Conservation (phyloP, 1,284 basidiomycete genomes). For the Rhodotorula glutinis region DNA sequence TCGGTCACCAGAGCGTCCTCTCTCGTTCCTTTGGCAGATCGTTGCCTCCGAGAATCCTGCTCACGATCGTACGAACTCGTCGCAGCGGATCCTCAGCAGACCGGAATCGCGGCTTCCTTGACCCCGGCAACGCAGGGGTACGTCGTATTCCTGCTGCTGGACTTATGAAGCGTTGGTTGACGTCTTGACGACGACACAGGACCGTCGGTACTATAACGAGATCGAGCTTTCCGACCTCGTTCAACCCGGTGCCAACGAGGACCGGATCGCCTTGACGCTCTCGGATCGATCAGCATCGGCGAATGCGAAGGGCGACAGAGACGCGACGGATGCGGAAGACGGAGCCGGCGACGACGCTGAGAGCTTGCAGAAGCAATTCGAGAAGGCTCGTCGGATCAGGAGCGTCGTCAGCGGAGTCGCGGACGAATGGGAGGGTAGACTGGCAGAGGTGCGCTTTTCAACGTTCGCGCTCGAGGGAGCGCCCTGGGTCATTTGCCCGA, state of each 20-base stretch:
- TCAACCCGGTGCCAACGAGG: conserved; percentile 57
- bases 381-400: conserved; percentile 16
- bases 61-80: background rate
- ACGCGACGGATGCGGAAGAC: conserved; percentile 10
- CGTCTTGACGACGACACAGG: conserved; percentile 10
- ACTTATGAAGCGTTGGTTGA: conserved; percentile 29
- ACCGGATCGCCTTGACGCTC: conserved; percentile 78
- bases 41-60: background rate
- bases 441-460: conserved; percentile 56
- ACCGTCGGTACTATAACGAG: conserved; percentile 58
- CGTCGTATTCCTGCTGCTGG: background rate
- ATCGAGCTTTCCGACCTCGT: conserved; percentile 83
- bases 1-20: no score
- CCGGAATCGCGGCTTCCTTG: conserved; percentile 18
- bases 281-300: conserved; percentile 43
- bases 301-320: background rate
- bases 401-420: conserved; percentile 20
- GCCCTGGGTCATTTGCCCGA: no score
- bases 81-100: conserved; percentile 5
- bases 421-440: conserved; percentile 58
- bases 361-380: background rate
- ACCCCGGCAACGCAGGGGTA: conserved; percentile 39
- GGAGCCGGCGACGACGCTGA: background rate
- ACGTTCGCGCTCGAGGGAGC: no score
- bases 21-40: no score